A percentile compares a stretch with the other conserved stretches of the same genome.
phyloP scores from a whole-genome alignment of 2,329 filamentous ascomycete species.

The Macrophomina pseudophaseolina region DNA sequence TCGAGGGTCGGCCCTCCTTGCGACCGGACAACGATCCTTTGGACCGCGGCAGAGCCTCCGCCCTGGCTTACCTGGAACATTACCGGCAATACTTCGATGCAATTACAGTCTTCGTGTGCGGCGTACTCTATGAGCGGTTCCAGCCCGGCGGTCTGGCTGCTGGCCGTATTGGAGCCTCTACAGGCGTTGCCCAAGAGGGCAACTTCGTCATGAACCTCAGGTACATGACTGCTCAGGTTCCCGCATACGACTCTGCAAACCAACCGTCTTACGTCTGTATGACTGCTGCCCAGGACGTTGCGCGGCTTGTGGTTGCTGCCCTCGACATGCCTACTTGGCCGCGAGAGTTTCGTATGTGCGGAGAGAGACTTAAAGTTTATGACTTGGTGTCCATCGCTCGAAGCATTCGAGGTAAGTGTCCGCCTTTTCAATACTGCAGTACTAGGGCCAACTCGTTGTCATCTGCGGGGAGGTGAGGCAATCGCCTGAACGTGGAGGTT shows the following conservation, averaged over 20 bases:
- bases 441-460: too few species aligned
- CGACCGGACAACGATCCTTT: slow-evolving; percentile 63
- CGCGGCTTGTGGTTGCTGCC: slow-evolving; percentile 72
- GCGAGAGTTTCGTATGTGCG: slow-evolving; percentile 69
- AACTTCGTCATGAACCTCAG: slow-evolving; percentile 70
- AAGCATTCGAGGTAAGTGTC: slow-evolving; percentile 1
- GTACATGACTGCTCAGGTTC: slow-evolving; percentile 63
- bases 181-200: slow-evolving; percentile 61
- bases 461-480: too few species aligned
- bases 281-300: slow-evolving; percentile 73
- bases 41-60: slow-evolving; percentile 64
- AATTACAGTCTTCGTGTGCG: slow-evolving; percentile 74
- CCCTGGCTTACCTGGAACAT: slow-evolving; percentile 61
- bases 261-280: slow-evolving; percentile 63
- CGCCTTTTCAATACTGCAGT: too few species aligned
- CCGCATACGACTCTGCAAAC: slow-evolving; percentile 56
- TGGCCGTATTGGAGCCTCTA: slow-evolving; percentile 62
- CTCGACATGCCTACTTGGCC: slow-evolving; percentile 71
- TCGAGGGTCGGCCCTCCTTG: slow-evolving; percentile 67
- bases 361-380: slow-evolving; percentile 67
- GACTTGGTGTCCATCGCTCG: slow-evolving; percentile 64
- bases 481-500: too few species aligned
- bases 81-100: slow-evolving; percentile 62
- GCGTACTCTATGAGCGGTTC: slow-evolving; percentile 77
- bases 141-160: slow-evolving; percentile 67